Evolutionary conservation across 768 basidiomycete species (phyloP).

Genomic region (Suillus subalutaceus): DNA sequence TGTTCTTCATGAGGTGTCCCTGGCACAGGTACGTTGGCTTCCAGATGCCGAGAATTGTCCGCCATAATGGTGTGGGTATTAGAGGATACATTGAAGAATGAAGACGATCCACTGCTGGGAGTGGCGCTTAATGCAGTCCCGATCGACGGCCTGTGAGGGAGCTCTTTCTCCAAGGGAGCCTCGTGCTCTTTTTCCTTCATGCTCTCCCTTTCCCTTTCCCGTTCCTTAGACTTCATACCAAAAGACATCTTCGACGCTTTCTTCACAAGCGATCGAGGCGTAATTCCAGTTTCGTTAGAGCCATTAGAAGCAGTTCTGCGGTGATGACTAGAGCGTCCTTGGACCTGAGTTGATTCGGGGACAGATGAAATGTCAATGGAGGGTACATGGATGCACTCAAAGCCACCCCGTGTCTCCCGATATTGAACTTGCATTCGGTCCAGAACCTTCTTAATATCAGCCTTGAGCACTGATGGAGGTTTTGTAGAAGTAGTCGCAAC

Average conservation of each 20-base stretch:
- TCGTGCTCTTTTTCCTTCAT: slow-evolving; percentile 47
- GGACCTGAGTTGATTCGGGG: slow-evolving; percentile 39
- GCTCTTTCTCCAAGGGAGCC: slow-evolving; percentile 45
- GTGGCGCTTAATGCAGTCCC: slow-evolving; percentile 61
- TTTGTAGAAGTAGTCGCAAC: slow-evolving; percentile 97
- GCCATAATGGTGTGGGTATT: slow-evolving; percentile 46
- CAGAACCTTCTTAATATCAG: slow-evolving; percentile 83
- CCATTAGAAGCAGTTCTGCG: slow-evolving; percentile 49
- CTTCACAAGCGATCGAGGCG: slow-evolving; percentile 61
- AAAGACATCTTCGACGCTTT: slow-evolving; percentile 84
- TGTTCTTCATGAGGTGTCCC: slow-evolving; percentile 32
- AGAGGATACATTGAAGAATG: slow-evolving; percentile 82
- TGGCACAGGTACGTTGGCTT: slow-evolving; percentile 28
- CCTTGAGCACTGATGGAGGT: slow-evolving; percentile 74
- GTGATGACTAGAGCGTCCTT: slow-evolving; percentile 36
- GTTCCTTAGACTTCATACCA: slow-evolving; percentile 59
- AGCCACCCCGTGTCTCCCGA: slow-evolving; percentile 86
- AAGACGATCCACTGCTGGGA: slow-evolving; percentile 77
- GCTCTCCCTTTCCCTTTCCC: slow-evolving; percentile 48
- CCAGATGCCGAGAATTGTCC: slow-evolving; percentile 35
- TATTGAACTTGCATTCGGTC: slow-evolving; percentile 97
- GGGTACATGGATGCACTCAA: slow-evolving; percentile 94
- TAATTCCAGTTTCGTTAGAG: slow-evolving; percentile 53
- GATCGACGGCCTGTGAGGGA: slow-evolving; percentile 45
- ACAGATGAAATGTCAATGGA: slow-evolving; percentile 90